Percentiles rank a stretch among this genome's conserved stretches.
Evolutionary conservation across 164 flowering plant genomes (phyloP).

Genomic region (Umbilicus rupestris): DNA sequence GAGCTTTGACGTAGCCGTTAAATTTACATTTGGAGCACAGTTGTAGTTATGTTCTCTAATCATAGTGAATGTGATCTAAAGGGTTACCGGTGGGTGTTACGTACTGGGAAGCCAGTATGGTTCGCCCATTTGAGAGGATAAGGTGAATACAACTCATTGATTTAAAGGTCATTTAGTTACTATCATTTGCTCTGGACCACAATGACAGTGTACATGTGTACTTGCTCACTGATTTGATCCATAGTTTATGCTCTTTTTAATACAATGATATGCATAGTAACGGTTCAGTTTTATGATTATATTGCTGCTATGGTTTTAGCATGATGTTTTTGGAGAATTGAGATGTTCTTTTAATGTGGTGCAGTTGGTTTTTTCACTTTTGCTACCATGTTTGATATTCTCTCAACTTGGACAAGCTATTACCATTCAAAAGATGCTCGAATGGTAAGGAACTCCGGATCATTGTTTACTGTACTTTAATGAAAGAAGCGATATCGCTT

Average conservation of each 20-base stretch:
- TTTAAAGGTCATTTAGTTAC: background rate
- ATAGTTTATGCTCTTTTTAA: background rate
- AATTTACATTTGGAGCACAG: background rate
- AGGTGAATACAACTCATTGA: background rate
- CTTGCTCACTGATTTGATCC: background rate
- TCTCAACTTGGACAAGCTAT: constrained; percentile 90
- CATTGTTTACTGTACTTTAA: background rate
- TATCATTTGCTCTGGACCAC: background rate
- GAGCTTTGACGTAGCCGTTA: background rate
- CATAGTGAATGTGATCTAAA: background rate
- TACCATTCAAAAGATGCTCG: constrained; percentile 63
- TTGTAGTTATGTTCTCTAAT: background rate
- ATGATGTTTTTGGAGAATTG: background rate
- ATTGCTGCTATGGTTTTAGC: background rate
- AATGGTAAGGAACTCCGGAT: constrained; percentile 49
- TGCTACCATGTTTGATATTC: constrained; percentile 93
- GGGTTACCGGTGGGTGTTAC: background rate
- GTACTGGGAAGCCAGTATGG: background rate
- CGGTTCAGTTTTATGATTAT: background rate
- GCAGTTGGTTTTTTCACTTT: constrained; percentile 93
- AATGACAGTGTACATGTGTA: background rate
- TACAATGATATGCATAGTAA: background rate
- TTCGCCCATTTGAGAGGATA: background rate
- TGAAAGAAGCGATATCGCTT: background rate
- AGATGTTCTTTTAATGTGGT: background rate